A percentile compares a stretch with the other conserved stretches of the same genome.
These are phyloP conservation scores for Sphagnurus paluster DNA, from an alignment of 1,284 basidiomycete species.

Conservation along the genomic window DNA sequence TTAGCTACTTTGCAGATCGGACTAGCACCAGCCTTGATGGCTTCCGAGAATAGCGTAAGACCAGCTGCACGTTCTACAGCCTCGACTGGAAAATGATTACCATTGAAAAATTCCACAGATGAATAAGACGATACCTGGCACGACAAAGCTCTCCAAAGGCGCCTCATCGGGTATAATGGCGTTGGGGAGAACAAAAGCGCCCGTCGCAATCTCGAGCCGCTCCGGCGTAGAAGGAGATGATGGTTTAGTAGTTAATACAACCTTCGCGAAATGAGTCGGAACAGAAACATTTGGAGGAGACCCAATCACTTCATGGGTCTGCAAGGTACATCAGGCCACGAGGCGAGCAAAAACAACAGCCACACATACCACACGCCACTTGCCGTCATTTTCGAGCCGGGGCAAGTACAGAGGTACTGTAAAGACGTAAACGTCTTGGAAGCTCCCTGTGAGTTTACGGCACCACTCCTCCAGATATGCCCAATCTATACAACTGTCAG, in stretches of 20 bases:
- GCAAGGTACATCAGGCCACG: background rate
- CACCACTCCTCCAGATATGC: conserved; percentile 97
- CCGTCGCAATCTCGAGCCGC: conserved; percentile 76
- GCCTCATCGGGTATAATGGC: conserved; percentile 84
- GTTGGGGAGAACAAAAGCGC: conserved; percentile 95
- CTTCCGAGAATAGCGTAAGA: conserved; percentile 84
- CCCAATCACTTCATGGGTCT: conserved; percentile 95
- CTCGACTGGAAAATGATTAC: conserved; percentile 67
- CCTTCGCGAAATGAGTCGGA: conserved; percentile 98
- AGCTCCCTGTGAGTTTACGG: conserved; percentile 80
- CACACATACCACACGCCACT: conserved; percentile 86
- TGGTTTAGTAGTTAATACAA: conserved; percentile 80
- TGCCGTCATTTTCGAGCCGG: conserved; percentile 80
- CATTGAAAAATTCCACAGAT: background rate
- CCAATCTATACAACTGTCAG: conserved; percentile 68
- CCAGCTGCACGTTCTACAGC: conserved; percentile 92
- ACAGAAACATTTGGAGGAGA: conserved; percentile 88
- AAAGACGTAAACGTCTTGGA: conserved; percentile 96
- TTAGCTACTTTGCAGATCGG: conserved; percentile 87
- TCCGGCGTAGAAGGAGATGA: conserved; percentile 73
- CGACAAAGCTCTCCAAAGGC: conserved; percentile 76
- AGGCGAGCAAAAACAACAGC: background rate
- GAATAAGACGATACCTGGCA: conserved; percentile 60
- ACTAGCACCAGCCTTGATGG: conserved; percentile 77
- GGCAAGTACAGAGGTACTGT: conserved; percentile 98